Percentiles rank a stretch among this genome's conserved stretches.
Evolutionary conservation across 257 asterid species (phyloP).

Genomic region (Orobanche coerulescens): DNA sequence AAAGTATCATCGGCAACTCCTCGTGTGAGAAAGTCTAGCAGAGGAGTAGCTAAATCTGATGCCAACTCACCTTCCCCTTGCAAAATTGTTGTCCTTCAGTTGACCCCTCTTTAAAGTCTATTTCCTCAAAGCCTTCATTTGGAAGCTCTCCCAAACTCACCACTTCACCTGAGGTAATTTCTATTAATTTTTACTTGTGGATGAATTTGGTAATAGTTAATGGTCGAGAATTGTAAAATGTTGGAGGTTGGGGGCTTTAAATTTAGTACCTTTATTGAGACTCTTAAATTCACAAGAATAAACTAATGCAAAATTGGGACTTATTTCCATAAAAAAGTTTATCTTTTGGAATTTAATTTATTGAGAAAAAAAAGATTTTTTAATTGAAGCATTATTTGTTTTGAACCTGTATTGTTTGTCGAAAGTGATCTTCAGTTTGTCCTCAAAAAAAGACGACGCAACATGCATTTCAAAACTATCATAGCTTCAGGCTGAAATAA

Average conservation of each 20-base stretch:
- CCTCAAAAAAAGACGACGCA: conserved; percentile 55
- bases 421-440: not conserved
- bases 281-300: too few species aligned
- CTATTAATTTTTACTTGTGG: not conserved
- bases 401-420: conserved; percentile 9
- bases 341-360: not conserved
- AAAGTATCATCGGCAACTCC: conserved; percentile 50
- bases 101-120: conserved; percentile 56
- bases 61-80: conserved; percentile 56
- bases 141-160: conserved; percentile 60
- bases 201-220: not conserved
- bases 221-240: not conserved
- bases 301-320: not conserved
- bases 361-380: not conserved
- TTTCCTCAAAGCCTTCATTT: conserved; percentile 49
- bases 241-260: too few species aligned
- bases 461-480: conserved; percentile 49
- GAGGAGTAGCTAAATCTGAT: conserved; percentile 61
- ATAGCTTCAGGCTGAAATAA: conserved; percentile 60
- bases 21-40: conserved; percentile 39
- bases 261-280: not conserved
- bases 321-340: not conserved
- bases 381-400: not conserved
- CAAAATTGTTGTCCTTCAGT: conserved; percentile 45
- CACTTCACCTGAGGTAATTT: conserved; percentile 64